Conservation (phyloP, 306 rosid genomes). For the Vigna trinervia region DNA sequence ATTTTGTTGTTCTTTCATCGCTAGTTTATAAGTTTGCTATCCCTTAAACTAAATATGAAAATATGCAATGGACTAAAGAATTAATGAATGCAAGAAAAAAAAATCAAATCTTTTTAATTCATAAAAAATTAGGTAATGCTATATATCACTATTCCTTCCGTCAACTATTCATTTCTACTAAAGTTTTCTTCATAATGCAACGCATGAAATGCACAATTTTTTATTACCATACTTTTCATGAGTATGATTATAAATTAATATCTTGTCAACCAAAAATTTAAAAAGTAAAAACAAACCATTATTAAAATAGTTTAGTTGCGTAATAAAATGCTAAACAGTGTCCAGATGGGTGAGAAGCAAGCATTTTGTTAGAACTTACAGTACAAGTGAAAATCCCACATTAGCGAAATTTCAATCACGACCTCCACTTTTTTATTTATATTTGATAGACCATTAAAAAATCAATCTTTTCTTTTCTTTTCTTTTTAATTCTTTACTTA, state of each 20-base stretch:
- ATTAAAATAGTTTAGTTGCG: neutral
- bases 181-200: too few species aligned
- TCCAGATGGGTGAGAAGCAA: neutral
- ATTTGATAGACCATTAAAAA: too few species aligned
- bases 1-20: conserved; percentile 20
- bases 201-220: neutral
- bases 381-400: too few species aligned
- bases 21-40: neutral
- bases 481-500: too few species aligned
- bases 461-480: too few species aligned
- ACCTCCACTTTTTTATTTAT: too few species aligned
- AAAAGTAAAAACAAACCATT: neutral
- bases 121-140: too few species aligned
- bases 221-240: neutral
- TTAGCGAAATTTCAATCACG: too few species aligned
- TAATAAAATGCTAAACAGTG: neutral
- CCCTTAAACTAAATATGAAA: neutral
- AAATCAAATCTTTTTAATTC: neutral
- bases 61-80: neutral
- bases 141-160: too few species aligned
- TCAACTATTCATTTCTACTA: too few species aligned
- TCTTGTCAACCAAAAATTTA: neutral
- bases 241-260: neutral
- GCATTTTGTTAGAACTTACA: neutral
- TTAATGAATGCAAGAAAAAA: neutral